A percentile compares a stretch with the other conserved stretches of the same genome.
phyloP scores from a whole-genome alignment of 2,329 filamentous ascomycete genomes.

The Sarocladium brachiariae region DNA sequence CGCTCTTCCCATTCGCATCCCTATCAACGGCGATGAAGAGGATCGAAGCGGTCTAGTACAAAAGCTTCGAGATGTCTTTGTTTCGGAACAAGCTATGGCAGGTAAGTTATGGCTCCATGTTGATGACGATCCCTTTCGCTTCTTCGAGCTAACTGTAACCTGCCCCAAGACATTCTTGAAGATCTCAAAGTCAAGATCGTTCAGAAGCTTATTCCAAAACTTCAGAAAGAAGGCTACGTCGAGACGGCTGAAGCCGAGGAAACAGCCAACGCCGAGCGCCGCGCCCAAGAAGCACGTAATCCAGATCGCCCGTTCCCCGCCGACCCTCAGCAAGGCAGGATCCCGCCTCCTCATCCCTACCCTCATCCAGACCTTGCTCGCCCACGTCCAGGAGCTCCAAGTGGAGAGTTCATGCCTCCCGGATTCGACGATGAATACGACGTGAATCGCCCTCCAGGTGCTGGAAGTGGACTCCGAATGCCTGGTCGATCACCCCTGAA shows the following conservation, averaged over 20 bases:
- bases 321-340: constrained; percentile 48
- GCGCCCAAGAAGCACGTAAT: constrained; percentile 32
- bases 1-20: constrained; percentile 50
- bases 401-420: constrained; percentile 73
- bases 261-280: constrained; percentile 33
- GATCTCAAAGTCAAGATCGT: constrained; percentile 74
- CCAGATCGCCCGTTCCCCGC: constrained; percentile 26
- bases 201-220: constrained; percentile 71
- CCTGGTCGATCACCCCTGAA: constrained; percentile 52
- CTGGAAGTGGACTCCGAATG: constrained; percentile 16
- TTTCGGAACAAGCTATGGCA: constrained; percentile 60
- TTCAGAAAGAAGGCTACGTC: constrained; percentile 74
- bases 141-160: too few species aligned
- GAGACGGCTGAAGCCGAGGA: constrained; percentile 43
- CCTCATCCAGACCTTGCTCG: constrained; percentile 47
- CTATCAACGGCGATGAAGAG: constrained; percentile 37
- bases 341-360: constrained; percentile 54
- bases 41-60: constrained; percentile 41
- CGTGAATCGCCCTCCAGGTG: constrained; percentile 51
- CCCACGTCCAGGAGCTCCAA: constrained; percentile 51
- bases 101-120: too few species aligned
- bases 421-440: constrained; percentile 93
- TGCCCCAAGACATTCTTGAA: constrained; percentile 62
- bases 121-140: too few species aligned
- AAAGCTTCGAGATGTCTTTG: constrained; percentile 59